Conservation (phyloP, 192 early-diverging fungal species). For the Coemansia sp. region DNA sequence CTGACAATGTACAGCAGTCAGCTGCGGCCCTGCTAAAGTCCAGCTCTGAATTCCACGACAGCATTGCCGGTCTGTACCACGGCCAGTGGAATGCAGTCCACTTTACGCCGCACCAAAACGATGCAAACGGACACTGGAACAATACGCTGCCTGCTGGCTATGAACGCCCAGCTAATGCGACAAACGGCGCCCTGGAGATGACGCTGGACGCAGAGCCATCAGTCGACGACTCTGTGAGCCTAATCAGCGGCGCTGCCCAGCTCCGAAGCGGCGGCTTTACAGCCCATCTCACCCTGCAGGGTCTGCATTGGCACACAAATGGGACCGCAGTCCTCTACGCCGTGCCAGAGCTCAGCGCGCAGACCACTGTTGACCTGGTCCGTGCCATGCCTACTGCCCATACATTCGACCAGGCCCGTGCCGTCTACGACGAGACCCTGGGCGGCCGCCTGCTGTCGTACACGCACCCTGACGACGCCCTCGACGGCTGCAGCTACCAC, state of each 20-base stretch:
- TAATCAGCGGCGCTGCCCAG: constrained; percentile 20
- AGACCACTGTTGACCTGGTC: constrained; percentile 22
- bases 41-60: neutral
- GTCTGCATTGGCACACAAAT: constrained; percentile 28
- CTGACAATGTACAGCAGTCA: constrained; percentile 9
- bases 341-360: constrained; percentile 19
- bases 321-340: constrained; percentile 30
- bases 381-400: constrained; percentile 21
- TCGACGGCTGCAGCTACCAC: constrained; percentile 38
- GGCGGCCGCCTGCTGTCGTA: constrained; percentile 16
- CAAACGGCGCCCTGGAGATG: constrained; percentile 16
- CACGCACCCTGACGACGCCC: constrained; percentile 17
- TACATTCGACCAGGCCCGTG: constrained; percentile 26
- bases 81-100: constrained; percentile 19
- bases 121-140: neutral
- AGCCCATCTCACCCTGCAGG: constrained; percentile 16
- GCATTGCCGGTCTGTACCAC: constrained; percentile 23
- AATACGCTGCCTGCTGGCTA: constrained; percentile 15
- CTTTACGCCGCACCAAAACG: neutral
- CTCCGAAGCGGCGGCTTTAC: constrained; percentile 11
- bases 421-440: constrained; percentile 12
- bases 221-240: neutral
- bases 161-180: constrained; percentile 18
- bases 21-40: constrained; percentile 11
- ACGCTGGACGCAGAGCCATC: constrained; percentile 13